phyloP scores from a whole-genome alignment of 2,329 filamentous ascomycete species.

The Microdochium nivale region DNA sequence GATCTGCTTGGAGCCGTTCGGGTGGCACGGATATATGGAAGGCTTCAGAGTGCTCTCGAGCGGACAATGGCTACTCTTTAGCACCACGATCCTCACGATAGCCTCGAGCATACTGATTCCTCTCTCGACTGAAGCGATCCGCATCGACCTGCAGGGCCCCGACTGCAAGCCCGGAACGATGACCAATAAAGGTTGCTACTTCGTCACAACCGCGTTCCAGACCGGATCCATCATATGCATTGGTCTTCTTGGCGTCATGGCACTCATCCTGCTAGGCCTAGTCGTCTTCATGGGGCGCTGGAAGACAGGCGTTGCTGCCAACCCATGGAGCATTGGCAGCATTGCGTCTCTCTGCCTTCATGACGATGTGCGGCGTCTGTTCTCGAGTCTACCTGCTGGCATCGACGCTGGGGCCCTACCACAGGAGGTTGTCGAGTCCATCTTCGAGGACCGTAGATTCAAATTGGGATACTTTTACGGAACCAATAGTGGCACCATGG shows the following conservation, averaged over 20 bases:
- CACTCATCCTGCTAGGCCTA: conserved; percentile 13
- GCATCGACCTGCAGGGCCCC: conserved; percentile 16
- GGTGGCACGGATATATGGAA: conserved; percentile 11
- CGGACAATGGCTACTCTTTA: conserved; percentile 15
- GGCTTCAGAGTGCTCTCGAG: conserved; percentile 11
- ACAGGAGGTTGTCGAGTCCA: conserved; percentile 7
- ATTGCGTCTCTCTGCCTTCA: conserved; percentile 8
- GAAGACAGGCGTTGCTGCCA: conserved; percentile 20
- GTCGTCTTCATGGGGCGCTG: conserved; percentile 15
- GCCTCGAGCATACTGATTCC: conserved; percentile 18
- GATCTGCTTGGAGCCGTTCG: conserved; percentile 14
- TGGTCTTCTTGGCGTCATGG: conserved; percentile 18
- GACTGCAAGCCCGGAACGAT: conserved; percentile 10
- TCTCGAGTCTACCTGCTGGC: conserved; percentile 11
- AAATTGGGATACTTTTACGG: conserved; percentile 15
- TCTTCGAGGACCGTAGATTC: conserved; percentile 13
- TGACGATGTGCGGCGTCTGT: conserved; percentile 7
- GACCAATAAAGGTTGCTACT: conserved; percentile 17
- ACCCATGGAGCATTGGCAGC: conserved; percentile 26
- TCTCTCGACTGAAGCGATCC: conserved; percentile 18
- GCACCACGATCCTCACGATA: conserved; percentile 16
- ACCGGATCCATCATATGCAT: conserved; percentile 14
- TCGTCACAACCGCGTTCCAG: conserved; percentile 17
- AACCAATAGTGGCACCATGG: conserved; percentile 12
- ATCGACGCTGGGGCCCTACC: conserved; percentile 6